Percentiles rank a stretch among this genome's conserved stretches.
These are phyloP conservation scores for Bolboschoenus planiculmis DNA, from an alignment of 176 grass and related monocot genomes.

Conservation along the genomic window DNA sequence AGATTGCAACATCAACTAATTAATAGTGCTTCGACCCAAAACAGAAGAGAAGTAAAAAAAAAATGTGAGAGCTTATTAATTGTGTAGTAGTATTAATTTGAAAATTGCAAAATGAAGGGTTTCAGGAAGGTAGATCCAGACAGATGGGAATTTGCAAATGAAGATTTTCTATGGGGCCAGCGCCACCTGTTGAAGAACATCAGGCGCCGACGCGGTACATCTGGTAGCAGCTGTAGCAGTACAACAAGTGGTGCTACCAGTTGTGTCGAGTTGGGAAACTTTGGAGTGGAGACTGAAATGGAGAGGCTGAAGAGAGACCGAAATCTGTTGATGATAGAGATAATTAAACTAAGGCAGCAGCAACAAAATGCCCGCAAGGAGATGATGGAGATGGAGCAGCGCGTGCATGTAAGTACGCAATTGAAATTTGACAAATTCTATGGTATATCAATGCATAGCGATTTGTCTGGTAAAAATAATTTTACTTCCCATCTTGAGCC, in stretches of 20 bases:
- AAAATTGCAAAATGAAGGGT: not conserved
- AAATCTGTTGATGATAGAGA: constrained; percentile 39
- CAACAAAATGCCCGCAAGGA: constrained; percentile 29
- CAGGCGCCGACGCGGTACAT: constrained; percentile 23
- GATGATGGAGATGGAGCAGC: constrained; percentile 44
- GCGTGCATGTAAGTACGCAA: constrained; percentile 13
- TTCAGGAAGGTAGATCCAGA: constrained; percentile 57
- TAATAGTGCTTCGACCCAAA: not conserved
- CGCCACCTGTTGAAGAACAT: constrained; percentile 55
- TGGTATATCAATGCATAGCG: not conserved
- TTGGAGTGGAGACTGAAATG: constrained; percentile 16
- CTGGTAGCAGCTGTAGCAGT: not conserved
- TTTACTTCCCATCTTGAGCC: too few species aligned
- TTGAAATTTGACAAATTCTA: not conserved
- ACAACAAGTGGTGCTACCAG: not conserved
- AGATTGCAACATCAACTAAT: not conserved
- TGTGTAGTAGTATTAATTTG: not conserved
- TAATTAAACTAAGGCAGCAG: constrained; percentile 33
- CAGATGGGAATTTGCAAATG: constrained; percentile 63
- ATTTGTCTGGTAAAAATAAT: not conserved
- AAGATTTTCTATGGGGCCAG: constrained; percentile 48
- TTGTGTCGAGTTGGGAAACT: not conserved
- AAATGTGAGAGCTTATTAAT: not conserved
- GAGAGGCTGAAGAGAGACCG: constrained; percentile 40
- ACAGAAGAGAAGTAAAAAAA: not conserved